These are phyloP conservation scores for Globisporangium middletonii DNA, from an alignment of 352 stramenopile species.

Conservation along the genomic window DNA sequence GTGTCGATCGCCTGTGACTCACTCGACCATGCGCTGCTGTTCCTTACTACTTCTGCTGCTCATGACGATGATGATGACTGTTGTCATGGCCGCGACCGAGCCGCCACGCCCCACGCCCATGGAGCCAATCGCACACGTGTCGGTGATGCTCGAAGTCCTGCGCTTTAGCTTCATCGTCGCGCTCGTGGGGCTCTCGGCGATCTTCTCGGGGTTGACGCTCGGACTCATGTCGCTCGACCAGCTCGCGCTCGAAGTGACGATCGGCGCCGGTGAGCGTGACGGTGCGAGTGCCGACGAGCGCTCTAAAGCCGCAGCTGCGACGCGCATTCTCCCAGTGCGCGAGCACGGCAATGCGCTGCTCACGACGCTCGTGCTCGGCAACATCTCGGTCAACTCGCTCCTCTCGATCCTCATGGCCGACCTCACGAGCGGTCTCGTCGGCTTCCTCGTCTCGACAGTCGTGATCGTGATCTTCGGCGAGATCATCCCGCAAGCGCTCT, in stretches of 20 bases:
- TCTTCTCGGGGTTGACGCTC: slow-evolving; percentile 95
- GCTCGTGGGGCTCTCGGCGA: slow-evolving; percentile 82
- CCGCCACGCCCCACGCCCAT: no score
- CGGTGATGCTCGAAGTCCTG: slow-evolving; percentile 19
- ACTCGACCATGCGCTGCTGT: no score
- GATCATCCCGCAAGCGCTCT: slow-evolving; percentile 90
- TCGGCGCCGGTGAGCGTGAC: slow-evolving; percentile 80
- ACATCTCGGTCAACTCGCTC: slow-evolving; percentile 95
- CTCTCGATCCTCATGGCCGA: slow-evolving; percentile 97
- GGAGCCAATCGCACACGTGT: no score
- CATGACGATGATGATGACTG: no score
- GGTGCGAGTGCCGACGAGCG: slow-evolving; percentile 53
- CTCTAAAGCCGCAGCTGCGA: slow-evolving; percentile 44
- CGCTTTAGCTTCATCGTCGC: slow-evolving; percentile 45
- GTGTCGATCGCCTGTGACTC: no score
- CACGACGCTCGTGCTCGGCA: slow-evolving; percentile 96
- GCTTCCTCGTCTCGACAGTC: slow-evolving; percentile 93
- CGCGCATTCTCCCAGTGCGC: slow-evolving; percentile 84
- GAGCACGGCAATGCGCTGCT: slow-evolving; percentile 95
- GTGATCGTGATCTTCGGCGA: slow-evolving; percentile 96
- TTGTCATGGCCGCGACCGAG: no score
- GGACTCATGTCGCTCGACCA: slow-evolving; percentile 96
- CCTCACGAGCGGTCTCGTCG: slow-evolving; percentile 78
- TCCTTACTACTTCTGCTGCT: no score
- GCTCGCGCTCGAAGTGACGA: slow-evolving; percentile 95